phyloP scores from a whole-genome alignment of 129 eudicot species.

The carrot (Daucus carota) region DH1_v3.0 NC_030386.2:7006001-7006500 shows the following conservation, averaged over 20 bases:
- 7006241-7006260: neutral
- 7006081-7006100: neutral
- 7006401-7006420: neutral
- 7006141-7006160: neutral
- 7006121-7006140: neutral
- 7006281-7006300: neutral
- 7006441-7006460: neutral
- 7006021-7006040: neutral
- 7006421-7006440: neutral
- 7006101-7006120: neutral
- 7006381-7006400: neutral
- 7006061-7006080: neutral
- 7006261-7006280: neutral
- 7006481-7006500: neutral
- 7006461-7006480: neutral
- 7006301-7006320: neutral
- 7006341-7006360: neutral
- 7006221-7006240: neutral
- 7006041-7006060: neutral
- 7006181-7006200: neutral
- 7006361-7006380: neutral
- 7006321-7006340: neutral
- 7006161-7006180: neutral
- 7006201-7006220: neutral
- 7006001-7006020: neutral